Conservation (phyloP, 257 asterid genomes). For the Avicennia marina region DNA sequence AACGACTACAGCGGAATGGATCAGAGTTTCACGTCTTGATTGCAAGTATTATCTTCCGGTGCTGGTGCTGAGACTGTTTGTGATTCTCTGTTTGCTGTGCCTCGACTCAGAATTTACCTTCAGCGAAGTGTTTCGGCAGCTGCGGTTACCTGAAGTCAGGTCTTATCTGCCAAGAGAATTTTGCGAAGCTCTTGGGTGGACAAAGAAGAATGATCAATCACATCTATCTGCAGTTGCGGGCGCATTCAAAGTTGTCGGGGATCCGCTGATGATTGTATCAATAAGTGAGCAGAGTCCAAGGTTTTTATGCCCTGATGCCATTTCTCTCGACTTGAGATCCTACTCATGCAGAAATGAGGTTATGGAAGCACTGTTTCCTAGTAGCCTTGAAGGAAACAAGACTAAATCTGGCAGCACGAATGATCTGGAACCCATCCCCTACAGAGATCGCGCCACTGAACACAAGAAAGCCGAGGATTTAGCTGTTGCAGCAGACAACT, state of each 20-base stretch:
- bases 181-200: conserved; percentile 20
- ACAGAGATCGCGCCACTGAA: background rate
- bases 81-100: conserved; percentile 38
- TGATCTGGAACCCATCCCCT: background rate
- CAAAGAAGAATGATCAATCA: background rate
- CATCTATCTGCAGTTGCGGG: conserved; percentile 21
- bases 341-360: conserved; percentile 24
- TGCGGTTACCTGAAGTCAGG: conserved; percentile 10
- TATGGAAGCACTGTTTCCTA: conserved; percentile 31
- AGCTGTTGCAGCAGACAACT: background rate
- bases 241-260: conserved; percentile 39
- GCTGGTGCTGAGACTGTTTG: conserved; percentile 38
- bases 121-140: conserved; percentile 1
- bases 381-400: background rate
- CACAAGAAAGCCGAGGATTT: background rate
- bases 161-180: conserved; percentile 33
- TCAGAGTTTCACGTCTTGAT: conserved; percentile 2
- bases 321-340: conserved; percentile 28
- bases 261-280: conserved; percentile 46
- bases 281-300: background rate
- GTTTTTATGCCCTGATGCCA: conserved; percentile 26
- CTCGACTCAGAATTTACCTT: conserved; percentile 29
- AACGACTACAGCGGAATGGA: conserved; percentile 31
- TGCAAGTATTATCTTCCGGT: conserved; percentile 23
- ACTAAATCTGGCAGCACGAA: background rate